A percentile compares a stretch with the other conserved stretches of the same genome.
These are phyloP conservation scores for Schwanniomyces polymorphus DNA, from an alignment of 805 yeast species.

Conservation along the genomic window DNA sequence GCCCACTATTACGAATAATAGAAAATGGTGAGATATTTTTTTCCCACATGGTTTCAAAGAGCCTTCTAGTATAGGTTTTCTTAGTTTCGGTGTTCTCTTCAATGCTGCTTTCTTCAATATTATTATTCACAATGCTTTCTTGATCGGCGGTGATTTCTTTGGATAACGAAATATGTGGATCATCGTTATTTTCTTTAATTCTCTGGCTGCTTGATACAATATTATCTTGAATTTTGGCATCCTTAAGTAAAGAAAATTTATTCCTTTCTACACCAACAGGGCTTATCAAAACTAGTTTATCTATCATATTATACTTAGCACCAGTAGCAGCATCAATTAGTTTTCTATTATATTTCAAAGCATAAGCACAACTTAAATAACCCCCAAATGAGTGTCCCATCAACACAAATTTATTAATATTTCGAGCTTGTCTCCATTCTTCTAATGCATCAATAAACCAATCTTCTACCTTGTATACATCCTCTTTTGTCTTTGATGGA, in stretches of 20 bases:
- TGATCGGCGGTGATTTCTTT: slow-evolving; percentile 22
- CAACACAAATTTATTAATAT: slow-evolving; percentile 32
- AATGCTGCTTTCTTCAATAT: not conserved
- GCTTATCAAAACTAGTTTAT: slow-evolving; percentile 39
- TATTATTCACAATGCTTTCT: slow-evolving; percentile 20
- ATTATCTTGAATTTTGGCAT: slow-evolving; percentile 8
- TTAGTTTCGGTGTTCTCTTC: slow-evolving; percentile 5
- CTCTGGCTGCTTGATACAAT: slow-evolving; percentile 10
- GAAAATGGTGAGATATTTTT: slow-evolving; percentile 55
- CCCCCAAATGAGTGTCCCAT: slow-evolving; percentile 50
- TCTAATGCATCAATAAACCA: slow-evolving; percentile 46
- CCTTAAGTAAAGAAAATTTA: slow-evolving; percentile 25
- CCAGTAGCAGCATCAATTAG: slow-evolving; percentile 17
- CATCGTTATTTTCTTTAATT: slow-evolving; percentile 14
- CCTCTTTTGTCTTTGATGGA: slow-evolving; percentile 28
- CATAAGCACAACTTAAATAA: slow-evolving; percentile 42
- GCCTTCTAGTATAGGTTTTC: slow-evolving; percentile 17
- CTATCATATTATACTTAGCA: slow-evolving; percentile 21
- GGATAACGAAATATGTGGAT: slow-evolving; percentile 11
- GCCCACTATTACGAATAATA: slow-evolving; percentile 51
- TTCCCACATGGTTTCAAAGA: slow-evolving; percentile 50
- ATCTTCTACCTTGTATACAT: slow-evolving; percentile 36
- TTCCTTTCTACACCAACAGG: slow-evolving; percentile 46
- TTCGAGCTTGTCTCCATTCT: slow-evolving; percentile 40
- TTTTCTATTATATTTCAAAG: slow-evolving; percentile 37